phyloP scores from a whole-genome alignment of 345 rosid genomes.

The Brassica cretica region DNA sequence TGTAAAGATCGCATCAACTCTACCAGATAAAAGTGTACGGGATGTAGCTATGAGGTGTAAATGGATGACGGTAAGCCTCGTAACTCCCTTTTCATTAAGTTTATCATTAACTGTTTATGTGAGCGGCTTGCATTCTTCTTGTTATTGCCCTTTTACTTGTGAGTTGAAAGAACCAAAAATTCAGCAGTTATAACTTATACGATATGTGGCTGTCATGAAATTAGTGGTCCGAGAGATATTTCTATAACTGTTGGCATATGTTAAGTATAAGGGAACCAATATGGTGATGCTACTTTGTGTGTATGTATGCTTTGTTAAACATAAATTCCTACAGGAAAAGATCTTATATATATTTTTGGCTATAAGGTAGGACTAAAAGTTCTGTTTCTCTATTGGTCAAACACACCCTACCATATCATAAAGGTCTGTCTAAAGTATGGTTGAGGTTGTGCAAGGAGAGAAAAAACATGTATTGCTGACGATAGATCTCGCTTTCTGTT shows the following conservation, averaged over 20 bases:
- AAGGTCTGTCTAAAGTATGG: constrained; percentile 24
- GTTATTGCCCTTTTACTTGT: background rate
- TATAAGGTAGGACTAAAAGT: constrained; percentile 12
- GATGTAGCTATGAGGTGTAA: constrained; percentile 98
- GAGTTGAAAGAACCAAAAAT: background rate
- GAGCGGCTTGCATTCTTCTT: background rate
- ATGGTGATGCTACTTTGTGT: constrained; percentile 26
- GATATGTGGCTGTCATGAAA: constrained; percentile 12
- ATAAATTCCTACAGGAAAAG: constrained; percentile 18
- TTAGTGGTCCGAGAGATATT: background rate
- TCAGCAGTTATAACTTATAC: background rate
- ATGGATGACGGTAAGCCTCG: constrained; percentile 49
- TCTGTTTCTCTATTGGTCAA: background rate
- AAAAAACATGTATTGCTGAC: constrained; percentile 18
- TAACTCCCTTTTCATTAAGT: background rate
- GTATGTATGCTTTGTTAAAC: constrained; percentile 32
- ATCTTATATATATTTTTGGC: constrained; percentile 15
- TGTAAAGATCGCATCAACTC: constrained; percentile 81
- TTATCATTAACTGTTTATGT: background rate
- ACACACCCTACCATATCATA: constrained; percentile 29
- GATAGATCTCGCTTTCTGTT: constrained; percentile 16
- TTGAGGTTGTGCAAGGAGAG: background rate
- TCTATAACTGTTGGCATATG: background rate
- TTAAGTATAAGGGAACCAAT: constrained; percentile 17
- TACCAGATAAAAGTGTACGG: constrained; percentile 91